Evolutionary conservation across 345 rosid genomes (phyloP).

Genomic region (Cardamine resedifolia): DNA sequence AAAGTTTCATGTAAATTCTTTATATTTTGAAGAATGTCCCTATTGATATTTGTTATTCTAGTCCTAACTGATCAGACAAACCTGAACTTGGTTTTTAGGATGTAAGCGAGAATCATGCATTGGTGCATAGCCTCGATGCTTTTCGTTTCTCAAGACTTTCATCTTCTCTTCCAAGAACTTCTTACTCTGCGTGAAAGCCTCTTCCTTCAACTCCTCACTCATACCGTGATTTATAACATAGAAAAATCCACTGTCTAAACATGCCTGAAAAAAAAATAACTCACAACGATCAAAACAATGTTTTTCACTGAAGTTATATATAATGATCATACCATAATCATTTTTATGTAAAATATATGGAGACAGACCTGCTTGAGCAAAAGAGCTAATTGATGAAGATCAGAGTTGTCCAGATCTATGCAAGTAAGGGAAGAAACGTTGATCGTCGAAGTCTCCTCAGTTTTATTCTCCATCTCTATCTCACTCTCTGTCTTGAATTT

Average conservation of each 20-base stretch:
- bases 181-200: constrained; percentile 62
- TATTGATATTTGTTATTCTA: too few species aligned
- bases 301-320: too few species aligned
- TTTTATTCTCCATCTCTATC: neutral
- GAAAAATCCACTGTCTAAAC: constrained; percentile 41
- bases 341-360: too few species aligned
- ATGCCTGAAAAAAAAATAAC: too few species aligned
- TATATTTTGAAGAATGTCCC: too few species aligned
- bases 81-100: too few species aligned
- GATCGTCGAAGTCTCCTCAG: constrained; percentile 1
- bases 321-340: too few species aligned
- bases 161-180: constrained; percentile 61
- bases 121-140: constrained; percentile 77
- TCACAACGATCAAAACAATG: too few species aligned
- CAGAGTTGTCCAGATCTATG: constrained; percentile 22
- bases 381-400: constrained; percentile 27
- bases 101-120: too few species aligned
- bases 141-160: constrained; percentile 64
- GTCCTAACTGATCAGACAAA: too few species aligned
- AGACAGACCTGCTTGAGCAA: constrained; percentile 22
- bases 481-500: neutral
- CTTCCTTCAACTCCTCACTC: constrained; percentile 58
- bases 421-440: constrained; percentile 28
- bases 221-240: constrained; percentile 81
- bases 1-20: too few species aligned